Evolutionary conservation across 2,329 filamentous ascomycete genomes (phyloP), one percentile per base, ranked within the genome.

Genomic region (Diaporthe sp.): DNA sequence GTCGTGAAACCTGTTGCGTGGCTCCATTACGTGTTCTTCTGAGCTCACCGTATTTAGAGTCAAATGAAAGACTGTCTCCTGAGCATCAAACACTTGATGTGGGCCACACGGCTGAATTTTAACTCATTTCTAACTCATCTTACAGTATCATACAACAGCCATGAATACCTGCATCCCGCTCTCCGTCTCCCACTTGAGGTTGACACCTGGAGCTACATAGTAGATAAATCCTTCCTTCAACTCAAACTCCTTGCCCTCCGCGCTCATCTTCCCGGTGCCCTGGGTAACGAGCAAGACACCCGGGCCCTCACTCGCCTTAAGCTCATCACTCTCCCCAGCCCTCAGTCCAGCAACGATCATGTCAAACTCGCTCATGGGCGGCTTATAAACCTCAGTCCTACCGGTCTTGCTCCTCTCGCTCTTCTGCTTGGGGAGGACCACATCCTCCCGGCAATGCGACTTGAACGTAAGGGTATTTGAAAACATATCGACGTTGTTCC

Each of bases 281-380:
- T 87, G 87, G 0, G 89, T 93, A 3, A 92, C 89, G 73, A 94
- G 88, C 80, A 93, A 81, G 39, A 94, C 87, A 72, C 90, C 91
- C 0, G 92, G 92, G 0, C 93, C 93, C 0, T 87, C 85, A 28
- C 92, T 84, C 2, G 86, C 84, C 60, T 83, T 84, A 22, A 94
- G 84, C 8, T 84, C 86, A 78, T 95, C 93, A 51, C 83, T 88
- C 79, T 94, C 91, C 0, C 89, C 90, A 0, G 83, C 82, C 4
- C 81, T 82, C n/a, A 95, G 80, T 28, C 88, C 87, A 2, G 89
- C 91, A 65, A 88, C 86, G 15, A 95, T 83, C 85, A 95, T 90
- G 78, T 92, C 90, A 80, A 96, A 95, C 83, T 95, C 94, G 79
- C 90, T 91, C 82, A 94, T 88, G 0, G 92, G 92, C 7, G 93